Percentiles rank a stretch among this genome's conserved stretches.
Conservation (phyloP, 140 eudicot species). For the Anethum foeniculum region DNA sequence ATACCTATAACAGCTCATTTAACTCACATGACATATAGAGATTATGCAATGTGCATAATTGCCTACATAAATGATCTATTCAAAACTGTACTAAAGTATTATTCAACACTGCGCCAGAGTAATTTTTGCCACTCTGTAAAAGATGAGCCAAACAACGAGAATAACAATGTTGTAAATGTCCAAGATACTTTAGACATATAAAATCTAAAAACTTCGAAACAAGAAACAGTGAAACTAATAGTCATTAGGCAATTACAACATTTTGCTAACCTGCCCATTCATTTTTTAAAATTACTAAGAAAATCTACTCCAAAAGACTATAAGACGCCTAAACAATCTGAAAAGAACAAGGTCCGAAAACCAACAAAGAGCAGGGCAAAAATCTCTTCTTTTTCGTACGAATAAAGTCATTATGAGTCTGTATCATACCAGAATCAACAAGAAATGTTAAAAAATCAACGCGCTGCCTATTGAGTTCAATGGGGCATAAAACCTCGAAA, state of each 20-base stretch:
- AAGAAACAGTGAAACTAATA: background rate
- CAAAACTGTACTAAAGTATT: background rate
- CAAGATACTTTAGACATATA: background rate
- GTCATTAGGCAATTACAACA: background rate
- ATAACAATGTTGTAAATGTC: background rate
- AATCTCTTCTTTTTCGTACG: background rate
- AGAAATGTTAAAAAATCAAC: background rate
- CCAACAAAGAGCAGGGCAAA: background rate
- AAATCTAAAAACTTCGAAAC: background rate
- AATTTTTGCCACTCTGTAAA: background rate
- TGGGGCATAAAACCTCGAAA: background rate
- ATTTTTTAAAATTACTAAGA: background rate
- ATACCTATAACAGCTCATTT: background rate
- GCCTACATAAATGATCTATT: background rate
- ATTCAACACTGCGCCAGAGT: background rate
- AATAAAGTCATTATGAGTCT: background rate
- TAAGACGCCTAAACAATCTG: background rate
- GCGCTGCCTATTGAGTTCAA: background rate
- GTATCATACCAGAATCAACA: background rate
- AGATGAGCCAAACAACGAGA: background rate
- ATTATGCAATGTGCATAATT: background rate
- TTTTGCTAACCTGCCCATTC: background rate
- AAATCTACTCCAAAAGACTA: background rate
- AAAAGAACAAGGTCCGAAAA: background rate
- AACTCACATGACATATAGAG: background rate